phyloP scores from a whole-genome alignment of 441 rosid genomes.

The Dalechampia spathulata region DNA sequence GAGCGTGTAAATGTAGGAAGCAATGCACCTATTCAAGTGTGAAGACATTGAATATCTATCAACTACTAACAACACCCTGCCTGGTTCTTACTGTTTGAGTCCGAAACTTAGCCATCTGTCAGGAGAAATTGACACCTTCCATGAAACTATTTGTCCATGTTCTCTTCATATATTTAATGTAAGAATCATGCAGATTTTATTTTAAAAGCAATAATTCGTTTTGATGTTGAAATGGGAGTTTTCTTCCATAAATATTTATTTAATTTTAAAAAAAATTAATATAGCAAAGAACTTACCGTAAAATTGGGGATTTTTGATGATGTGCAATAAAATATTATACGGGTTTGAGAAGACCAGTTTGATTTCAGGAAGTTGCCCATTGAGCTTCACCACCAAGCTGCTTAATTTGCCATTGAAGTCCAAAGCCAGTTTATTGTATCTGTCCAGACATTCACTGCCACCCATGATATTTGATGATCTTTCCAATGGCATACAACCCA shows the following conservation, averaged over 20 bases:
- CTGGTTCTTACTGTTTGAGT: not conserved
- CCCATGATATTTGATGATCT: conserved; percentile 34
- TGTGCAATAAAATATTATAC: conserved; percentile 28
- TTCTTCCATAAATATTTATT: too few relatives aligned
- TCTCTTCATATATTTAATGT: too few relatives aligned
- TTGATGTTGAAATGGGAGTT: too few relatives aligned
- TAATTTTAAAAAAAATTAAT: not conserved
- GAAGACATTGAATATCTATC: not conserved
- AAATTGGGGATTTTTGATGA: conserved; percentile 28
- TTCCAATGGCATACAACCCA: conserved; percentile 71
- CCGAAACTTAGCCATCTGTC: not conserved
- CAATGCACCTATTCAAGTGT: not conserved
- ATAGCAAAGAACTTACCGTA: conserved; percentile 31
- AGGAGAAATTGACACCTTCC: not conserved
- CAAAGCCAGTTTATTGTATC: conserved; percentile 39
- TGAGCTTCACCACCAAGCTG: conserved; percentile 29
- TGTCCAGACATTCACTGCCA: conserved; percentile 20
- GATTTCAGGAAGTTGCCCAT: conserved; percentile 40
- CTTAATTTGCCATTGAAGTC: conserved; percentile 42
- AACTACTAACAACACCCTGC: not conserved
- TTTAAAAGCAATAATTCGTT: too few relatives aligned
- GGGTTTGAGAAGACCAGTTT: conserved; percentile 30
- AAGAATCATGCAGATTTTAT: too few relatives aligned
- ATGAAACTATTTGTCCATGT: too few relatives aligned
- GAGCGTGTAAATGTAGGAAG: not conserved